phyloP scores from a whole-genome alignment of 2,329 filamentous ascomycete genomes.

The Stagonosporopsis tanaceti region DNA sequence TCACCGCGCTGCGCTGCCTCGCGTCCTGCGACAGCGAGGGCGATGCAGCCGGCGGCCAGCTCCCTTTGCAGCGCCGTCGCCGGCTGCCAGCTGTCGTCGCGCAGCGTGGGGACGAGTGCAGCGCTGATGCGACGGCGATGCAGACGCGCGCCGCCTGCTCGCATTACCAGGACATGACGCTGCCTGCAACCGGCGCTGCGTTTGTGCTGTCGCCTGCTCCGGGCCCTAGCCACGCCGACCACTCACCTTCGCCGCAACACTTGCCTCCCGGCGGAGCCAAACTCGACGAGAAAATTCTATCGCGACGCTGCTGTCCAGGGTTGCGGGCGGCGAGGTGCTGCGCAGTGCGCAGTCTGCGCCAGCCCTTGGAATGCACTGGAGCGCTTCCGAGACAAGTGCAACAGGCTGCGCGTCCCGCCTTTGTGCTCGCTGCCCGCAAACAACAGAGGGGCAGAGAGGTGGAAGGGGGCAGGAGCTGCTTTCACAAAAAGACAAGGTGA shows the following conservation, averaged over 20 bases:
- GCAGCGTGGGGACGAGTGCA: neutral
- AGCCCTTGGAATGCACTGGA: slow-evolving; percentile 29
- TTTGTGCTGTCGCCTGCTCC: slow-evolving; percentile 16
- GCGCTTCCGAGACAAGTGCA: slow-evolving; percentile 31
- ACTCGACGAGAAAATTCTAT: slow-evolving; percentile 25
- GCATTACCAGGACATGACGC: slow-evolving; percentile 33
- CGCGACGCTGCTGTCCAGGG: slow-evolving; percentile 14
- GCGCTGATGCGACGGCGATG: slow-evolving; percentile 16
- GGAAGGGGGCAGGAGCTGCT: slow-evolving; percentile 10
- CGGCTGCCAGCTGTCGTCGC: slow-evolving; percentile 2
- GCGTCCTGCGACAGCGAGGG: slow-evolving; percentile 21
- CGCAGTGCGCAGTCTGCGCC: slow-evolving; percentile 22
- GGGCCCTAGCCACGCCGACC: slow-evolving; percentile 27
- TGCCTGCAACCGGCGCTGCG: slow-evolving; percentile 26
- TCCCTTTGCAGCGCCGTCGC: neutral
- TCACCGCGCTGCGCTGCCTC: slow-evolving; percentile 22
- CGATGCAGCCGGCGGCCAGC: neutral
- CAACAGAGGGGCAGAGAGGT: slow-evolving; percentile 20
- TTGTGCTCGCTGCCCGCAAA: slow-evolving; percentile 20
- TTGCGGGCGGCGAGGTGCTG: slow-evolving; percentile 10
- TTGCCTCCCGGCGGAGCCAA: slow-evolving; percentile 26
- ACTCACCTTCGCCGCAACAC: slow-evolving; percentile 36
- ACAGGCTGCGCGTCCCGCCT: slow-evolving; percentile 26
- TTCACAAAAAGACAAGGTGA: slow-evolving; percentile 20
- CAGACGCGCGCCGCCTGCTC: slow-evolving; percentile 6